Evolutionary conservation across 805 yeast genomes (phyloP).

Genomic region (Ogataea paraovalis): DNA sequence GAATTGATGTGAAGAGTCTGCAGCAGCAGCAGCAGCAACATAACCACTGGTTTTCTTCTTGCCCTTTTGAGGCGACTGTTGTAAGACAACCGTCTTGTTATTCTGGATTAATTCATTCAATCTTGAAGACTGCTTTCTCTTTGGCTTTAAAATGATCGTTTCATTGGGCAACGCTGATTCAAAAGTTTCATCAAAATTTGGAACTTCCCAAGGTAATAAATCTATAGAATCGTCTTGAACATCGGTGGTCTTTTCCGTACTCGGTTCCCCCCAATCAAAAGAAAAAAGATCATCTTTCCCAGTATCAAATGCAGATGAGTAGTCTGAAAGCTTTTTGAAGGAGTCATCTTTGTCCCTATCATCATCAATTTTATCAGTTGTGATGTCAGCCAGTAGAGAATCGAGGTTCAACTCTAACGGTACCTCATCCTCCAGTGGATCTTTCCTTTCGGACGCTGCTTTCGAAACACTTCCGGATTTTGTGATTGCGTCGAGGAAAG

Average conservation of each 20-base stretch:
- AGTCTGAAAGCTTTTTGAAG: neutral
- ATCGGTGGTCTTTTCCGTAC: neutral
- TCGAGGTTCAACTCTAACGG: neutral
- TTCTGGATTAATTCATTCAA: conserved; percentile 9
- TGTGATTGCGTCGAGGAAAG: neutral
- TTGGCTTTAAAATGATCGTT: neutral
- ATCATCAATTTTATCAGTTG: neutral
- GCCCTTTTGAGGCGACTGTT: neutral
- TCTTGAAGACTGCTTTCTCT: neutral
- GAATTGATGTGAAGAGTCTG: conserved; percentile 8
- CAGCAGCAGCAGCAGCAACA: neutral
- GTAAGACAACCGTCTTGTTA: neutral
- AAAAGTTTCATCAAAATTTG: neutral
- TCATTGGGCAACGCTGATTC: neutral
- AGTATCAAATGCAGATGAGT: neutral
- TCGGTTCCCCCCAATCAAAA: neutral
- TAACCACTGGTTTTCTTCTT: neutral
- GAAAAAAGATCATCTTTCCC: neutral
- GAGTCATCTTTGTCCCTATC: neutral
- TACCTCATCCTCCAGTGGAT: neutral
- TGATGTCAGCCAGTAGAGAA: neutral
- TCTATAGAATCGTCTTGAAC: neutral
- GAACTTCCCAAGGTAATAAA: conserved; percentile 2
- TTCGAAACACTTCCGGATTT: neutral
- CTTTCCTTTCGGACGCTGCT: neutral